A percentile compares a stretch with the other conserved stretches of the same genome.
These are phyloP conservation scores for Tylopilus sp. DNA, from an alignment of 768 basidiomycete species.

Conservation along the genomic window DNA sequence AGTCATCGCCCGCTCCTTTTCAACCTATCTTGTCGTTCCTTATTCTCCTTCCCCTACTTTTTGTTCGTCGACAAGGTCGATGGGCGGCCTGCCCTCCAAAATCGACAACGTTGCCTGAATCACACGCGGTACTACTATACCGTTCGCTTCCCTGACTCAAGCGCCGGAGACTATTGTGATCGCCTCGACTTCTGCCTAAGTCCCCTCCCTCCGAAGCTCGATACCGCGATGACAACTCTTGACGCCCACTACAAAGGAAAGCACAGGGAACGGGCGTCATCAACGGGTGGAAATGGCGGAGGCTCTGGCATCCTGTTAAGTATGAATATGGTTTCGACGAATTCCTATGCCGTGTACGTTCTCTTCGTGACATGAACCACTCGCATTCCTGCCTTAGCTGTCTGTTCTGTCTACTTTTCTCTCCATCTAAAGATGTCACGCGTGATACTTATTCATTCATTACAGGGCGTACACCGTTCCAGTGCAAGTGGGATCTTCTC, in stretches of 20 bases:
- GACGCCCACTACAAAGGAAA: constrained; percentile 3
- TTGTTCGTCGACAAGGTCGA: constrained; percentile 4
- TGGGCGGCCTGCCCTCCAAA: constrained; percentile 3
- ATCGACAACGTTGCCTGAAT: constrained; percentile 14
- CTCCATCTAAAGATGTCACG: not conserved
- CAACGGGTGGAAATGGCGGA: constrained; percentile 45
- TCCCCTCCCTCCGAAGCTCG: not conserved
- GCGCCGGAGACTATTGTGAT: not conserved
- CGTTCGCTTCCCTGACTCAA: constrained; percentile 2
- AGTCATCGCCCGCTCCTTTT: not conserved
- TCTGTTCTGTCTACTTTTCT: not conserved
- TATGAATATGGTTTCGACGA: constrained; percentile 51
- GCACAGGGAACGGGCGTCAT: constrained; percentile 5
- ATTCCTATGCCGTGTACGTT: constrained; percentile 53
- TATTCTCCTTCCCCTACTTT: not conserved
- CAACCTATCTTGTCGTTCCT: not conserved
- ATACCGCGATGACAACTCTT: constrained; percentile 11
- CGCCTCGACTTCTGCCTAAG: not conserved
- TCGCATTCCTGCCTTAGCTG: not conserved
- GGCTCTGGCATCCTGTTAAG: constrained; percentile 55
- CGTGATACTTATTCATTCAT: constrained; percentile 1
- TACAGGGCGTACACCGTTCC: constrained; percentile 64
- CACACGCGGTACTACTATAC: constrained; percentile 18
- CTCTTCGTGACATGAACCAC: not conserved
- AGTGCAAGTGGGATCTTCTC: constrained; percentile 46